Conservation (phyloP, 768 basidiomycete species). For the Russula vinacea region DNA sequence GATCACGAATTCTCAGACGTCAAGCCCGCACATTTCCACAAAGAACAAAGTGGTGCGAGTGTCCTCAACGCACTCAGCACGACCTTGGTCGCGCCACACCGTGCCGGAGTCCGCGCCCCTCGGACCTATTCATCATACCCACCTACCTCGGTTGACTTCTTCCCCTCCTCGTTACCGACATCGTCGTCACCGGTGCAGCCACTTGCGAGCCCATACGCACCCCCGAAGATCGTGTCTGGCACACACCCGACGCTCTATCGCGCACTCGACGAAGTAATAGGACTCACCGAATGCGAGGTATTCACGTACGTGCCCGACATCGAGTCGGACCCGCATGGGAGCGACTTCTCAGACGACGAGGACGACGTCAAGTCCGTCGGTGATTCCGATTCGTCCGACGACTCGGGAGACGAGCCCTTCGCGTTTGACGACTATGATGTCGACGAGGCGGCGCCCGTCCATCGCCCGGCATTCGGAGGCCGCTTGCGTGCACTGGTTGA, state of each 20-base stretch:
- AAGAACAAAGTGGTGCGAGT: conserved; percentile 66
- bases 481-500: conserved; percentile 34
- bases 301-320: conserved; percentile 92
- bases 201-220: conserved; percentile 62
- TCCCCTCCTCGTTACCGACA: conserved; percentile 70
- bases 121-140: conserved; percentile 87
- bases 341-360: conserved; percentile 75
- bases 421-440: conserved; percentile 79
- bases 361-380: conserved; percentile 65
- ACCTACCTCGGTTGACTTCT: conserved; percentile 65
- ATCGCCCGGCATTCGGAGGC: conserved; percentile 31
- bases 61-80: conserved; percentile 84
- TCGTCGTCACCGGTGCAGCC: conserved; percentile 66
- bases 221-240: conserved; percentile 70
- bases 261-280: conserved; percentile 85
- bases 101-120: conserved; percentile 62
- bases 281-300: conserved; percentile 89
- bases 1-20: conserved; percentile 97
- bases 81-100: conserved; percentile 72
- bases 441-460: conserved; percentile 47
- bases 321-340: conserved; percentile 91
- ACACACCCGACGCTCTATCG: conserved; percentile 88
- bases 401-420: conserved; percentile 67
- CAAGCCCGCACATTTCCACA: conserved; percentile 83
- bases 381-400: conserved; percentile 62